Evolutionary conservation across 1,284 basidiomycete genomes (phyloP).

Genomic region (Boletus semigastroideus): DNA sequence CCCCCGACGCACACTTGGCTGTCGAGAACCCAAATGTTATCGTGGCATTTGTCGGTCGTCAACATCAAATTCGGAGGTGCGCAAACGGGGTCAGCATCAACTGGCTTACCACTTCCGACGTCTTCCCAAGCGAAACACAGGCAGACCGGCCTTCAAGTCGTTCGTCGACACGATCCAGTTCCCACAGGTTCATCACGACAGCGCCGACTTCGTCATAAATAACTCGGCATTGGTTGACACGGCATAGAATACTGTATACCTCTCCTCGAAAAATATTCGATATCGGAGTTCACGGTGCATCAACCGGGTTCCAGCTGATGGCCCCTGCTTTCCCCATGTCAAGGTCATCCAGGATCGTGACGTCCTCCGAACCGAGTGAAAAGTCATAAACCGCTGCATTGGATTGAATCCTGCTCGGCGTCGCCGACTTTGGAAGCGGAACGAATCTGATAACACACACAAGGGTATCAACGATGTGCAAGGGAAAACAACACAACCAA

Average conservation of each 20-base stretch:
- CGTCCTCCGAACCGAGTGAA: conserved; percentile 59
- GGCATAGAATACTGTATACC: background rate
- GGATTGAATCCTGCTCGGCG: conserved; percentile 60
- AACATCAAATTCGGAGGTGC: background rate
- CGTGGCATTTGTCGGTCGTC: background rate
- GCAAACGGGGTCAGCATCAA: background rate
- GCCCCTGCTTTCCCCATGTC: conserved; percentile 65
- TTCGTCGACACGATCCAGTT: background rate
- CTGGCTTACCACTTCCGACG: too few relatives aligned
- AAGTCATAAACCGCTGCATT: conserved; percentile 76
- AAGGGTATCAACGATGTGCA: conserved; percentile 17
- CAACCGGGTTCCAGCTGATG: conserved; percentile 73
- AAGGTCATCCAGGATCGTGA: conserved; percentile 58
- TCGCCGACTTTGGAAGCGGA: conserved; percentile 78
- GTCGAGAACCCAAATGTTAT: background rate
- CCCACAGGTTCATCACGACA: background rate
- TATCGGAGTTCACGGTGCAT: conserved; percentile 33
- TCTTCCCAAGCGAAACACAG: too few relatives aligned
- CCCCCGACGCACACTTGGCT: background rate
- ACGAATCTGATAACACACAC: conserved; percentile 44
- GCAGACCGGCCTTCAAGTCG: background rate
- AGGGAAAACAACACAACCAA: background rate
- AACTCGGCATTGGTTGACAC: background rate
- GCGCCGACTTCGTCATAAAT: background rate
- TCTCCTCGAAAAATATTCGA: background rate